Conservation (phyloP, 306 rosid species). For the Dalbergia oliveri region DNA sequence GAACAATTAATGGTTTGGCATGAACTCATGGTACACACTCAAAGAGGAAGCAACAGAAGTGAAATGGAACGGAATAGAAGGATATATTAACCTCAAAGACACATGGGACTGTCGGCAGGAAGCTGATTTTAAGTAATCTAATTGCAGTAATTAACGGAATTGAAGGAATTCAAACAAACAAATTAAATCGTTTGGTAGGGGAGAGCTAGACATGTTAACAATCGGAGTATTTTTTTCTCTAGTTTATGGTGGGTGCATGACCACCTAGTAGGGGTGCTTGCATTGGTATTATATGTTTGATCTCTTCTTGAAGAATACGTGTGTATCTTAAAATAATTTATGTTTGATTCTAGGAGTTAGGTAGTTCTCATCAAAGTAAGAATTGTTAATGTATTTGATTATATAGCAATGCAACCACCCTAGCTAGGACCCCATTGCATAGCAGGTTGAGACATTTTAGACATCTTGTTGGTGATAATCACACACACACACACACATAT, state of each 20-base stretch:
- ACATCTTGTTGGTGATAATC: slow-evolving; percentile 20
- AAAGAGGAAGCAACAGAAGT: background rate
- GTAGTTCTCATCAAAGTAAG: slow-evolving; percentile 14
- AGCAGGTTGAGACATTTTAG: slow-evolving; percentile 36
- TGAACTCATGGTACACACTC: background rate
- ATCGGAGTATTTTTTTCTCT: slow-evolving; percentile 51
- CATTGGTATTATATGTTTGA: slow-evolving; percentile 39
- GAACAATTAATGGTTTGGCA: background rate
- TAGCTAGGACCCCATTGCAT: slow-evolving; percentile 32
- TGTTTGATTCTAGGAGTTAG: slow-evolving; percentile 37
- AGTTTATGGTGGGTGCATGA: slow-evolving; percentile 68
- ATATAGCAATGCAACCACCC: slow-evolving; percentile 50
- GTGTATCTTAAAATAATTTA: slow-evolving; percentile 41
- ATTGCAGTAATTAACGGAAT: slow-evolving; percentile 2
- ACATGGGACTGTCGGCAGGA: slow-evolving; percentile 60
- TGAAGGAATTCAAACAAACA: slow-evolving; percentile 39
- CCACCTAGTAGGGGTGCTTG: slow-evolving; percentile 20
- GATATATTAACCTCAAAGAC: slow-evolving; percentile 5
- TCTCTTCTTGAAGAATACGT: slow-evolving; percentile 56
- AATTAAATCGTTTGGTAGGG: slow-evolving; percentile 46
- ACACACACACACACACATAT: too few species aligned
- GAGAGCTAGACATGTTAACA: slow-evolving; percentile 70
- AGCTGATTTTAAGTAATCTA: slow-evolving; percentile 21
- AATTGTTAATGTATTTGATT: slow-evolving; percentile 44
- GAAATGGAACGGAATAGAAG: background rate